These are phyloP conservation scores for Thinopyrum elongatum DNA, from an alignment of 176 grass and related monocot genomes.

Conservation along the genomic window DNA sequence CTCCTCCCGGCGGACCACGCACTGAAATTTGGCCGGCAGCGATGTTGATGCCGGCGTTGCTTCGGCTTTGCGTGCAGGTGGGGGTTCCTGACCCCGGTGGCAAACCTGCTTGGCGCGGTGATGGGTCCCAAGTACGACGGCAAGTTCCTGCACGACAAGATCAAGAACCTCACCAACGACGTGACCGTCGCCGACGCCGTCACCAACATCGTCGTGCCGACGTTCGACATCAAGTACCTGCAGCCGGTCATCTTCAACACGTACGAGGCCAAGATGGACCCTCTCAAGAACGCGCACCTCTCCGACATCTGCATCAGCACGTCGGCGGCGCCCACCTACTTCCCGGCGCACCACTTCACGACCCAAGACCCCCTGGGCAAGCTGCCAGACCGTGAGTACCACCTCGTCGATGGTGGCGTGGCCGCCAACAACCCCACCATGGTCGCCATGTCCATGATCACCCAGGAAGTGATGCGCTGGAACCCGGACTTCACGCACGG, in stretches of 20 bases:
- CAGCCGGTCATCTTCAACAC: slow-evolving; percentile 66
- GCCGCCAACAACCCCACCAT: slow-evolving; percentile 67
- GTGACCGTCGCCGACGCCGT: slow-evolving; percentile 35
- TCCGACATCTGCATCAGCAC: slow-evolving; percentile 81
- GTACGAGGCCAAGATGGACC: slow-evolving; percentile 32
- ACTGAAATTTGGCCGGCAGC: neutral
- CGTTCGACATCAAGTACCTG: slow-evolving; percentile 54
- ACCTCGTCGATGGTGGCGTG: slow-evolving; percentile 61
- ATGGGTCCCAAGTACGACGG: slow-evolving; percentile 51
- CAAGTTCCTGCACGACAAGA: slow-evolving; percentile 47
- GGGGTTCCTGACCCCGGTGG: slow-evolving; percentile 4
- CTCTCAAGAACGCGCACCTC: slow-evolving; percentile 52
- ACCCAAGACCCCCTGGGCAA: neutral
- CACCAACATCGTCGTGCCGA: slow-evolving; percentile 57
- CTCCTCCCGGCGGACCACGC: neutral
- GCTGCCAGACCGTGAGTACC: neutral
- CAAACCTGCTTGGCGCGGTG: neutral
- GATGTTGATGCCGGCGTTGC: neutral
- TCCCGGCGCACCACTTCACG: slow-evolving; percentile 55
- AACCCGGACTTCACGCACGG: slow-evolving; percentile 47
- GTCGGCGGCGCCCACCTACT: slow-evolving; percentile 57
- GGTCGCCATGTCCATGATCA: slow-evolving; percentile 37
- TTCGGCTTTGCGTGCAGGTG: neutral
- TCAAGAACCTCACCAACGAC: slow-evolving; percentile 31
- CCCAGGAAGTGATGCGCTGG: slow-evolving; percentile 37